These are phyloP conservation scores for Balansia obtecta DNA, from an alignment of 2,329 filamentous ascomycete genomes.

Conservation along the genomic window DNA sequence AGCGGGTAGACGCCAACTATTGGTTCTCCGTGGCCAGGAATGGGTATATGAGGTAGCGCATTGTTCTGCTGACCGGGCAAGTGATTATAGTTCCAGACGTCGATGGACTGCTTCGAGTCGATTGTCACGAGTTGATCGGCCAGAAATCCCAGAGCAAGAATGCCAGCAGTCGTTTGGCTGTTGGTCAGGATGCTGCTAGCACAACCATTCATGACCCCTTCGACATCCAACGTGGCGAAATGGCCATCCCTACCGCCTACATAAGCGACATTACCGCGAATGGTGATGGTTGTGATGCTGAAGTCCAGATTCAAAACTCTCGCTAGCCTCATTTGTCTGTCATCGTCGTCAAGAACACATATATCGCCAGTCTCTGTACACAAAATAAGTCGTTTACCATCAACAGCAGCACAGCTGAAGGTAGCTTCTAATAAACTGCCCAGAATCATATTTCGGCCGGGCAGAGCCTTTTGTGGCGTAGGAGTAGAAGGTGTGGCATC, in stretches of 20 bases:
- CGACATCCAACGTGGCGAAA: conserved; percentile 40
- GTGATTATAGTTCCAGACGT: conserved; percentile 44
- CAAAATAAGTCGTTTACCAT: conserved; percentile 63
- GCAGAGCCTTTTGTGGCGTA: conserved; percentile 47
- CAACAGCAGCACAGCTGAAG: conserved; percentile 69
- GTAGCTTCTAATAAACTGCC: conserved; percentile 71
- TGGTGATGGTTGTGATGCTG: conserved; percentile 51
- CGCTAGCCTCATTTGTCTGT: conserved; percentile 56
- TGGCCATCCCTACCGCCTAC: conserved; percentile 56
- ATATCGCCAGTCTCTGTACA: conserved; percentile 82
- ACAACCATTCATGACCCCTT: conserved; percentile 31
- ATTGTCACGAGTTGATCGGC: conserved; percentile 58
- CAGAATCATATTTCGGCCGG: conserved; percentile 78
- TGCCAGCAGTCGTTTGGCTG: conserved; percentile 27
- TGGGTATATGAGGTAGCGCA: conserved; percentile 35
- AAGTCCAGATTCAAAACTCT: conserved; percentile 57
- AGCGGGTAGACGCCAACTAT: conserved; percentile 65
- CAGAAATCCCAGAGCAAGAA: conserved; percentile 59
- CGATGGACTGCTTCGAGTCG: conserved; percentile 63
- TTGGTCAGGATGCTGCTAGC: conserved; percentile 26
- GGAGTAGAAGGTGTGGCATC: conserved; percentile 25
- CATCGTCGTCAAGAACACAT: conserved; percentile 73
- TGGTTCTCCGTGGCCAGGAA: conserved; percentile 50
- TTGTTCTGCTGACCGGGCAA: conserved; percentile 26
- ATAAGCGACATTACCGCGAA: conserved; percentile 47